Percentiles rank a stretch among this genome's conserved stretches.
Conservation (phyloP, 1,284 basidiomycete genomes). For the Marasmius fiardii region DNA sequence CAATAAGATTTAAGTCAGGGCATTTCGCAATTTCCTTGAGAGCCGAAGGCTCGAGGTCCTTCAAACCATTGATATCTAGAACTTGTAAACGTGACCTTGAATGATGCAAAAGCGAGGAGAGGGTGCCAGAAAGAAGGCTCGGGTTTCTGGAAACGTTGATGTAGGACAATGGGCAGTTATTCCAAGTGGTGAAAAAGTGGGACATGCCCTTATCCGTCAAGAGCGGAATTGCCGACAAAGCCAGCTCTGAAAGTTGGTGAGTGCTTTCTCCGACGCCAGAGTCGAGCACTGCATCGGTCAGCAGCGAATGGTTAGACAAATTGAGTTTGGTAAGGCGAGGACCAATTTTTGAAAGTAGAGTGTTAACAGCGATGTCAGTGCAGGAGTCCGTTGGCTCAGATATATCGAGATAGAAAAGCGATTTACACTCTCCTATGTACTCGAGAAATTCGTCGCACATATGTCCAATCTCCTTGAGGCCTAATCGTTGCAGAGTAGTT, state of each 20-base stretch:
- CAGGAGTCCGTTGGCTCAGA: slow-evolving; percentile 50
- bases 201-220: slow-evolving; percentile 71
- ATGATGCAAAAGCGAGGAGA: slow-evolving; percentile 68
- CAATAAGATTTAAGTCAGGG: slow-evolving; percentile 60
- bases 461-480: slow-evolving; percentile 78
- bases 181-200: slow-evolving; percentile 57
- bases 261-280: slow-evolving; percentile 60
- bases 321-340: slow-evolving; percentile 48
- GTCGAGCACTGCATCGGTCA: slow-evolving; percentile 66
- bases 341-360: slow-evolving; percentile 53
- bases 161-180: slow-evolving; percentile 43
- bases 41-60: slow-evolving; percentile 52
- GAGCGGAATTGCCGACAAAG: slow-evolving; percentile 55
- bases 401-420: slow-evolving; percentile 58
- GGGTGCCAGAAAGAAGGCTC: slow-evolving; percentile 52
- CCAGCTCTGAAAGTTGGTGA: slow-evolving; percentile 51
- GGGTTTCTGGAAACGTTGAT: slow-evolving; percentile 66
- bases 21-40: slow-evolving; percentile 49
- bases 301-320: slow-evolving; percentile 57
- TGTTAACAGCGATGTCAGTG: slow-evolving; percentile 56
- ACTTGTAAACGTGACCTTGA: slow-evolving; percentile 60
- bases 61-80: slow-evolving; percentile 81
- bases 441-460: slow-evolving; percentile 65
- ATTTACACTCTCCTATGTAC: slow-evolving; percentile 39
- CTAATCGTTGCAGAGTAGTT: slow-evolving; percentile 59